phyloP scores from a whole-genome alignment of 2,329 filamentous ascomycete species.

The Trichoderma cornu-damae region DNA sequence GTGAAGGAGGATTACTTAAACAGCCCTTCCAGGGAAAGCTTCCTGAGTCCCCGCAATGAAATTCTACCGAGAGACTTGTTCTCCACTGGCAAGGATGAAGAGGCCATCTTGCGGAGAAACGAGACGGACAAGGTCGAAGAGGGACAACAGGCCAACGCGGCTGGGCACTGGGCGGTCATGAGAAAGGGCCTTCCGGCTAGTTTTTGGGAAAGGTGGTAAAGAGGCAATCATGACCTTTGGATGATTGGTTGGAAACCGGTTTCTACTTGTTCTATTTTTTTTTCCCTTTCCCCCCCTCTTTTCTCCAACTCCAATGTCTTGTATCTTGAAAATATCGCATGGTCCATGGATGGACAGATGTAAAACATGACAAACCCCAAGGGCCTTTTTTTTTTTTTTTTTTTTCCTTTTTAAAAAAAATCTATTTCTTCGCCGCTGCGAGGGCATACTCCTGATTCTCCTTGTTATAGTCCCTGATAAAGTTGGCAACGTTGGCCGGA shows the following conservation, averaged over 20 bases:
- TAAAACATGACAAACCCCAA: background rate
- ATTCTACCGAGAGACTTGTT: conserved; percentile 50
- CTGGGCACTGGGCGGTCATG: conserved; percentile 92
- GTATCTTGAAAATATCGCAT: background rate
- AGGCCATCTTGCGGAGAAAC: conserved; percentile 54
- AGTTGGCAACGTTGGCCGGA: conserved; percentile 55
- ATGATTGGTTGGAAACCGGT: background rate
- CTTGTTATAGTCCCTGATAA: conserved; percentile 36
- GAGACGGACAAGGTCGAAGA: conserved; percentile 61
- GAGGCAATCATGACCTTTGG: background rate
- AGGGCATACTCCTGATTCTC: conserved; percentile 29
- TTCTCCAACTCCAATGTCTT: background rate
- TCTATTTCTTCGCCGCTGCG: conserved; percentile 24
- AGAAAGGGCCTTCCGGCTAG: conserved; percentile 68
- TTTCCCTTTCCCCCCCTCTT: too few species aligned
- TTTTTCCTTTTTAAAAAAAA: too few species aligned
- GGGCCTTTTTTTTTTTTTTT: background rate
- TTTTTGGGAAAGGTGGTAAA: conserved; percentile 83
- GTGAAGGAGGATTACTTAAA: conserved; percentile 61
- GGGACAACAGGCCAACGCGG: conserved; percentile 70
- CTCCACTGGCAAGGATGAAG: conserved; percentile 35
- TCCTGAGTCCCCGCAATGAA: conserved; percentile 68
- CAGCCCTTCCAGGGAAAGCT: conserved; percentile 64
- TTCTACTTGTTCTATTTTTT: too few species aligned
- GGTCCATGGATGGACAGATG: background rate